Evolutionary conservation across 1,284 basidiomycete genomes (phyloP).

Genomic region (Leccinum huronense): DNA sequence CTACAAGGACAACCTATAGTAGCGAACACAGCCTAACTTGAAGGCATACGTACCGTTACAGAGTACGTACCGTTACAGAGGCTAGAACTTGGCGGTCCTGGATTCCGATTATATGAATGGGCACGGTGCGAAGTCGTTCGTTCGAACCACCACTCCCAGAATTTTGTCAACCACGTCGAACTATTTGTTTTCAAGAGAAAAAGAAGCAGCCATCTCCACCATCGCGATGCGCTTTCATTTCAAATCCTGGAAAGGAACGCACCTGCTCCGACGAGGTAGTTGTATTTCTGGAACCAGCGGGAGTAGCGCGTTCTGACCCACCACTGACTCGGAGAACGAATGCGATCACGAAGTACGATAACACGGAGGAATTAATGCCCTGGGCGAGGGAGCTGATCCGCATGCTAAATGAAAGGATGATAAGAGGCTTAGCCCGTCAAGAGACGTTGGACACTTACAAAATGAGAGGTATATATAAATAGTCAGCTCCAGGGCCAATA

Average conservation of each 20-base stretch:
- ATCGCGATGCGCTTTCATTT: no score
- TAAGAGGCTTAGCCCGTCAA: neutral
- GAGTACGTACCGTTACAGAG: no score
- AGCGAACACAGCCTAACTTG: no score
- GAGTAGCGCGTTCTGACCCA: conserved; percentile 58
- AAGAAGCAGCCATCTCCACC: no score
- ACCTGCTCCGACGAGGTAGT: conserved; percentile 48
- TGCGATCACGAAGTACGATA: conserved; percentile 47
- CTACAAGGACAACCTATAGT: no score
- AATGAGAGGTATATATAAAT: conserved; percentile 45
- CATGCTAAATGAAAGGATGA: conserved; percentile 15
- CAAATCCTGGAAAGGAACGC: neutral
- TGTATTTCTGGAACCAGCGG: conserved; percentile 52
- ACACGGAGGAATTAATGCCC: conserved; percentile 47
- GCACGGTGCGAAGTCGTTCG: no score
- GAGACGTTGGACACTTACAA: conserved; percentile 29
- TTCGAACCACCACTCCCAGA: no score
- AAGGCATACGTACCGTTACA: no score
- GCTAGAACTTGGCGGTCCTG: no score
- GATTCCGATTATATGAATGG: no score
- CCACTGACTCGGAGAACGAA: conserved; percentile 49
- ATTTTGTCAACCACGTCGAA: no score
- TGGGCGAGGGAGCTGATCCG: conserved; percentile 41
- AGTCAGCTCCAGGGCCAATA: conserved; percentile 40
- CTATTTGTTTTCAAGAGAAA: no score